These are phyloP conservation scores for Ramularia collo-cygni DNA, from an alignment of 2,329 filamentous ascomycete species.

Conservation along the genomic window DNA sequence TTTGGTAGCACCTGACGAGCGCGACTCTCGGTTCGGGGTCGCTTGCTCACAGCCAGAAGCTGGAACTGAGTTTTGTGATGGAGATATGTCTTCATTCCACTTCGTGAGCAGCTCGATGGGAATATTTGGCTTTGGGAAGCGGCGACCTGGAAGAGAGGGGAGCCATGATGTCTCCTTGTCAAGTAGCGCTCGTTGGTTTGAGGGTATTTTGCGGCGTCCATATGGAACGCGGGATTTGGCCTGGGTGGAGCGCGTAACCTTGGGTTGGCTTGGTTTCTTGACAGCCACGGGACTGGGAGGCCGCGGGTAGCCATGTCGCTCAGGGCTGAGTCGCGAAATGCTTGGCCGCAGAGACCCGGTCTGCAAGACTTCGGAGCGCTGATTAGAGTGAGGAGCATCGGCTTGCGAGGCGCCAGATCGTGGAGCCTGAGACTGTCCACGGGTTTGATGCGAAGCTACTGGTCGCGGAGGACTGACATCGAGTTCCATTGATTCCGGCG, in stretches of 20 bases:
- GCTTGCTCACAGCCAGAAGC: no score
- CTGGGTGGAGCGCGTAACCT: constrained; percentile 3
- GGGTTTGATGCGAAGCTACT: not conserved
- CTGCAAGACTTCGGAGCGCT: no score
- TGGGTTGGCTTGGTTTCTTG: not conserved
- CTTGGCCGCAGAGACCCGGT: no score
- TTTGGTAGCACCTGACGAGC: no score
- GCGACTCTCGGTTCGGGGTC: no score
- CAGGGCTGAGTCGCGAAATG: no score
- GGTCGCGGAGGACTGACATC: not conserved
- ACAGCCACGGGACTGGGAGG: not conserved
- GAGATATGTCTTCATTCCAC: constrained; percentile 17
- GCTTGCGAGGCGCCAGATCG: no score
- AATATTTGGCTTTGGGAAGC: constrained; percentile 34
- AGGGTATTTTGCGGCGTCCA: constrained; percentile 30
- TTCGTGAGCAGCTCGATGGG: constrained; percentile 30
- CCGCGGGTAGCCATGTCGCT: no score
- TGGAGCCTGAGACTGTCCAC: no score
- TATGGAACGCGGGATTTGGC: constrained; percentile 16
- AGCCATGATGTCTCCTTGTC: constrained; percentile 37
- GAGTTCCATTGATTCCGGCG: not conserved
- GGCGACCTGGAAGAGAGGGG: constrained; percentile 30
- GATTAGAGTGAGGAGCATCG: no score
- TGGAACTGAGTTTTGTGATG: not conserved
- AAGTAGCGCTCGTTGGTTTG: constrained; percentile 46